Base-by-base conservation (phyloP, 2,329 filamentous ascomycete species). In the Fusarium metavorans region DNA sequence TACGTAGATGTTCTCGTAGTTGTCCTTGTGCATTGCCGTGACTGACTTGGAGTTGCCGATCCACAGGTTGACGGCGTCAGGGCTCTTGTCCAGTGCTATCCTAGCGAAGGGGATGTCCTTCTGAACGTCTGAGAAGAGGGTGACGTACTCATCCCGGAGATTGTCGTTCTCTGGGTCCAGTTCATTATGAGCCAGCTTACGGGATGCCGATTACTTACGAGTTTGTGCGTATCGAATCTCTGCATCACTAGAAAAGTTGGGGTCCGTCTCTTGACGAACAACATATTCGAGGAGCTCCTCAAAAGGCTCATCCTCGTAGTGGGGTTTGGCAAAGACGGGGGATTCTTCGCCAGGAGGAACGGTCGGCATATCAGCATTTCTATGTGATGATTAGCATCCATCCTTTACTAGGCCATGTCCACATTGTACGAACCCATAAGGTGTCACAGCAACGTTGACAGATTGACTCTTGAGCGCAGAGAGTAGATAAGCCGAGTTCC, bases 1-100 rank as follows among this genome's bases (percentile, higher is more conserved):
- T 2, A 94, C 92, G 81, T 95, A 97, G 0, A 97, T 88, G 80
- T 97, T 97, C 81, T 97, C 94, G 81, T 95, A 96, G 77, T 93
- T 93, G 83, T 97, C 94, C 78, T 93, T 93, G 83, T 97, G 94
- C 64, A 95, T 82, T 0, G 92, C 92, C 0, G 94, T 95, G 1
- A 89, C 87, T 30, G 91, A 93, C 41, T 85, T 86, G 1, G 90
- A 90, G 82, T 94, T 93, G 64, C 94, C 94, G 59, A 97, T 91
- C 94, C 94, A 96, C 78, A 97, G 87, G 80, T 97, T 97, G 71
- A 95, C 89, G 16, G 94, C 94, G 72, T 97, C 94, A 0, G 94
- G 92, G 0, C 84, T 79, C 58, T 88, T 86, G 43, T 88, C 85
- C 0, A 96, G 88, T 0, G 93, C 93, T 70, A 94, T 91, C 32